Conservation (phyloP, 108 stramenopile species). For the Schizochytrium sp. region DNA sequence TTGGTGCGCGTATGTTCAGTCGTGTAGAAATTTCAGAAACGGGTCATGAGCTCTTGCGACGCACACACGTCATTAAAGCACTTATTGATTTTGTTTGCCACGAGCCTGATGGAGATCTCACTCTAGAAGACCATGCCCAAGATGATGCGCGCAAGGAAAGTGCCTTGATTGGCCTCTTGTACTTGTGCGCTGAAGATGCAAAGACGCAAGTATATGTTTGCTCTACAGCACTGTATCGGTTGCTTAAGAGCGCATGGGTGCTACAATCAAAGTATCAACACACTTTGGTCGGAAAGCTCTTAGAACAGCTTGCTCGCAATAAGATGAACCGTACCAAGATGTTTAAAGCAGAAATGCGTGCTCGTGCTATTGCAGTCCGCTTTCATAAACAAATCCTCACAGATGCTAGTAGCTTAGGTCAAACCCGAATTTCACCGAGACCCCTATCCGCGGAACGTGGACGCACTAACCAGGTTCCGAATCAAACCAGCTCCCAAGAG, state of each 20-base stretch:
- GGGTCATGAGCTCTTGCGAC: conserved; percentile 40
- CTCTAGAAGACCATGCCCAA: neutral
- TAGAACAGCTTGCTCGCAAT: conserved; percentile 46
- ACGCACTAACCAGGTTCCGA: too few relatives aligned
- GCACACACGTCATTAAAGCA: neutral
- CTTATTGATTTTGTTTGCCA: conserved; percentile 16
- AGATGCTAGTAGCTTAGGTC: neutral
- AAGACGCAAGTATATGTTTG: conserved; percentile 53
- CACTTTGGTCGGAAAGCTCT: conserved; percentile 20
- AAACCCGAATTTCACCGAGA: neutral
- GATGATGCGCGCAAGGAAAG: conserved; percentile 4
- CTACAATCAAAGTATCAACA: neutral
- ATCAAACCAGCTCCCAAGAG: too few relatives aligned
- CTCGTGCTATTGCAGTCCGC: conserved; percentile 37
- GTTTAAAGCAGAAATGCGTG: conserved; percentile 53
- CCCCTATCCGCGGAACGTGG: too few relatives aligned
- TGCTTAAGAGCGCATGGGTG: conserved; percentile 5
- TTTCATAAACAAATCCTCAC: neutral
- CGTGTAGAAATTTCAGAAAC: conserved; percentile 17
- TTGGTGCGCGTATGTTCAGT: conserved; percentile 8
- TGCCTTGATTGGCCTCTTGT: conserved; percentile 43
- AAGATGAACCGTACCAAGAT: conserved; percentile 36
- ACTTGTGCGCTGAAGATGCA: conserved; percentile 28
- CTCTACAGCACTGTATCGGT: conserved; percentile 7
- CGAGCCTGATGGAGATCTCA: neutral